Base-by-base conservation (phyloP, 1,284 basidiomycete species). In the Trichosporon faecale region DNA sequence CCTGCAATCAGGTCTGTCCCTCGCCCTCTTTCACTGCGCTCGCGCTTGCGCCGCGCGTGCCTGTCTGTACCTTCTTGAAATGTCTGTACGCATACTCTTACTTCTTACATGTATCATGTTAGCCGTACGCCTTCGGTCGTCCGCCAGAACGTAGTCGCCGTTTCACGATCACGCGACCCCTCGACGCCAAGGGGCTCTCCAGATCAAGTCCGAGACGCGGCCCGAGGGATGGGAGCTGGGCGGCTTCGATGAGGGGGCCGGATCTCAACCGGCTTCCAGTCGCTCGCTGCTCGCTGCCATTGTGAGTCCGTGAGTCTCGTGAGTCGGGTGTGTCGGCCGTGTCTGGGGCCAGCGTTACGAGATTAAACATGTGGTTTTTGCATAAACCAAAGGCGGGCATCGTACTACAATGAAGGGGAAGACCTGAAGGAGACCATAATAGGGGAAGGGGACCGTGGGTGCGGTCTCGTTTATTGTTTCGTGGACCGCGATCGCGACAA, bases 371-470 rank as follows among this genome's bases (percentile, higher is more conserved):
- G 49, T 61, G 57, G 31, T 31, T 18, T 29, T 29, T 61, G 57
- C 57, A 61, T 61, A 29, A 61, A 31, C 27, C 57, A 61, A 33
- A n/a, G 57, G 27, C 27, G 57, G 29, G 9, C 27, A 31, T 18
- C 57, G 57, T 61, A 61, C 57, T 61, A 61, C 57, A 61, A 61
- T 31, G 57, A 61, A 31, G 57, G 27, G 29, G 57, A 33, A 23
- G 29, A 61, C 18, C 57, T 61, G 57, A 31, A 31, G 29, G 57
- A 27, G 11, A 61, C 57, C 57, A 31, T 61, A 31, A 60, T 27
- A 31, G 27, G 40, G 40, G 25, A 60, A 31, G 55, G 49, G 23
- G 49, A 25, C 49, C 49, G 12, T 52, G n/a, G 49, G 18, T 9
- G n/a, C 49, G 49, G 49, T 52, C 25, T 12, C 4, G 49, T 25